Evolutionary conservation across 2,329 filamentous ascomycete genomes (phyloP).

Genomic region (Xylariomycetidae sp.): DNA sequence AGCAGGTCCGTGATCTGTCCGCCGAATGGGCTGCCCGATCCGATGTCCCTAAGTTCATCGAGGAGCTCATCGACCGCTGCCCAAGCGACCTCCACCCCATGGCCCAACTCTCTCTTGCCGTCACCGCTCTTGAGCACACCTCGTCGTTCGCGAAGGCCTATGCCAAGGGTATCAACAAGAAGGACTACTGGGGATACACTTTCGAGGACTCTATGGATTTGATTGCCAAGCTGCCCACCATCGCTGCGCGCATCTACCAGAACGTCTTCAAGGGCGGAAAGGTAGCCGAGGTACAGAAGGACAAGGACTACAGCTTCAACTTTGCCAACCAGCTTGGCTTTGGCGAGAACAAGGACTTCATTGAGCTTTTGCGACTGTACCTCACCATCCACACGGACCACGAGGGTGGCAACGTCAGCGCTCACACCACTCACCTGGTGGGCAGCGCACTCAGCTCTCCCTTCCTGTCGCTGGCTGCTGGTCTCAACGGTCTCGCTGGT

Average conservation of each 20-base stretch:
- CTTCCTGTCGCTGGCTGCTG: conserved; percentile 92
- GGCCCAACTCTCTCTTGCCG: conserved; percentile 97
- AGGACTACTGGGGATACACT: conserved; percentile 99
- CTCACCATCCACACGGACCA: conserved; percentile 99
- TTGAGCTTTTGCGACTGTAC: conserved; percentile 98
- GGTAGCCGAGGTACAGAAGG: conserved; percentile 91
- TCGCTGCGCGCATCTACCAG: conserved; percentile 98
- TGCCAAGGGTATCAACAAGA: conserved; percentile 98
- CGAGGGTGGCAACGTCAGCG: conserved; percentile 98
- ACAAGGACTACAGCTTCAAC: conserved; percentile 99
- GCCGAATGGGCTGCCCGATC: conserved; percentile 98
- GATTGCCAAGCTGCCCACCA: conserved; percentile 98
- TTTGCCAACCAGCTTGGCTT: conserved; percentile 99
- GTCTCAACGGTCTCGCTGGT: conserved; percentile 95
- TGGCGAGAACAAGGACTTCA: conserved; percentile 88
- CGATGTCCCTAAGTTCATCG: conserved; percentile 94
- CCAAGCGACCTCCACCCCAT: conserved; percentile 98
- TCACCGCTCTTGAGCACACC: conserved; percentile 97
- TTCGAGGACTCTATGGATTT: conserved; percentile 99
- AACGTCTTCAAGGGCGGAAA: conserved; percentile 99
- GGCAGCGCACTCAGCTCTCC: conserved; percentile 95
- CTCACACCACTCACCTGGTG: conserved; percentile 97
- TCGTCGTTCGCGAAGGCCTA: conserved; percentile 98
- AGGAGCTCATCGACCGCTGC: conserved; percentile 99
- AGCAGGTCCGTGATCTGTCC: conserved; percentile 97